These are phyloP conservation scores for Phialophora macrospora DNA, from an alignment of 2,329 filamentous ascomycete genomes.

Conservation along the genomic window DNA sequence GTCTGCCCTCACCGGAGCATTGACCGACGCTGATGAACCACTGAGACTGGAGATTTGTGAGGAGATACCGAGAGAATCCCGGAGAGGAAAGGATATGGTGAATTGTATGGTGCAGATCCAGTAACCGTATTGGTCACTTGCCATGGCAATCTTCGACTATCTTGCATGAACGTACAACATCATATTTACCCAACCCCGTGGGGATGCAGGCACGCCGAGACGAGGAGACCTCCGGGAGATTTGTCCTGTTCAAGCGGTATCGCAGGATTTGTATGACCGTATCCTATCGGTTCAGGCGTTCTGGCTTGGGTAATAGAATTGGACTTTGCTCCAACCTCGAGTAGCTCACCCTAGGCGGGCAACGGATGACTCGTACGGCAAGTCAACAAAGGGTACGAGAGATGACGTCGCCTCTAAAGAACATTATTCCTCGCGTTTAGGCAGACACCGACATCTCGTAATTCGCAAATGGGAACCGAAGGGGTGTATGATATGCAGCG, in stretches of 20 bases:
- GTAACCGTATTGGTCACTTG: constrained; percentile 8
- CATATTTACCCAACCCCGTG: constrained; percentile 10
- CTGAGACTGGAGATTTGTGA: not conserved
- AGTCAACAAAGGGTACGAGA: constrained; percentile 4
- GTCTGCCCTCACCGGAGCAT: not conserved
- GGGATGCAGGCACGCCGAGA: constrained; percentile 1
- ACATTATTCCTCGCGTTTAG: constrained; percentile 13
- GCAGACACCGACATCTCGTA: constrained; percentile 22
- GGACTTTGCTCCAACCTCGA: constrained; percentile 1
- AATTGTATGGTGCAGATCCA: not conserved
- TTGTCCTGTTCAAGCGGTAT: not conserved
- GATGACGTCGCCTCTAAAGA: constrained; percentile 28
- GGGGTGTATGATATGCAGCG: constrained; percentile 11
- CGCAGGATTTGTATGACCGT: constrained; percentile 6
- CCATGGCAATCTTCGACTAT: constrained; percentile 10
- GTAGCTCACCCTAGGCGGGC: constrained; percentile 9
- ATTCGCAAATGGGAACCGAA: constrained; percentile 3
- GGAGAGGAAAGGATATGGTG: not conserved
- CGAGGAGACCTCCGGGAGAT: not conserved
- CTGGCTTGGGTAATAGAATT: constrained; percentile 17
- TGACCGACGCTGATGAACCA: not conserved
- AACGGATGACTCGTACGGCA: constrained; percentile 12
- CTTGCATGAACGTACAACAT: constrained; percentile 13
- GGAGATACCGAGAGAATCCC: constrained; percentile 14
- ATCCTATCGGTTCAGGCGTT: constrained; percentile 1